phyloP scores from a whole-genome alignment of 2,329 filamentous ascomycete genomes.

The Hortaea werneckii region DNA sequence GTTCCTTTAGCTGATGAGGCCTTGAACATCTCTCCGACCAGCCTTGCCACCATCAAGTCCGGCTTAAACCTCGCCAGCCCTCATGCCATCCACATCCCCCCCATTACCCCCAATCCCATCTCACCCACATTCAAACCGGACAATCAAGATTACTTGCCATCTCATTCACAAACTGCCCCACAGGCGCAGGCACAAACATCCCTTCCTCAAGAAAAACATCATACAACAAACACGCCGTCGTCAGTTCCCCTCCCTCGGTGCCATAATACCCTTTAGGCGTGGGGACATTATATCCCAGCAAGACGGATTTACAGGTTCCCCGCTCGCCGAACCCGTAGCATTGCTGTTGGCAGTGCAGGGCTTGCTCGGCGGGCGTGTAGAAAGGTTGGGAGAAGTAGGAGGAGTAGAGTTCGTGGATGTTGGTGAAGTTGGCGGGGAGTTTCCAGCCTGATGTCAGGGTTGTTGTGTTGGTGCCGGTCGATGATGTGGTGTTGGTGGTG shows the following conservation, averaged over 20 bases:
- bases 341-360: slow-evolving; percentile 29
- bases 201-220: slow-evolving; percentile 14
- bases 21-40: too few species aligned
- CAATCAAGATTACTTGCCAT: slow-evolving; percentile 26
- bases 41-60: too few species aligned
- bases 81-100: too few species aligned
- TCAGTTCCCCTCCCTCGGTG: slow-evolving; percentile 19
- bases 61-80: too few species aligned
- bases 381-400: slow-evolving; percentile 23
- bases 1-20: too few species aligned
- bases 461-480: too few species aligned
- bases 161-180: slow-evolving; percentile 23
- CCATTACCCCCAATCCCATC: background rate
- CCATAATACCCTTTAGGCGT: slow-evolving; percentile 26
- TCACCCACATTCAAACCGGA: slow-evolving; percentile 14
- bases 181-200: slow-evolving; percentile 23
- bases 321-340: slow-evolving; percentile 29
- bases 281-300: slow-evolving; percentile 28
- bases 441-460: too few species aligned
- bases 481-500: too few species aligned
- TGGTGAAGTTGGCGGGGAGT: slow-evolving; percentile 17
- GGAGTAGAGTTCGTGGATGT: slow-evolving; percentile 20
- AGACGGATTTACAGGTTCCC: slow-evolving; percentile 27
- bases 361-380: slow-evolving; percentile 4
- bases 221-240: slow-evolving; percentile 30